These are phyloP conservation scores for Fusarium graminum DNA, from an alignment of 2,329 filamentous ascomycete species.

Conservation along the genomic window DNA sequence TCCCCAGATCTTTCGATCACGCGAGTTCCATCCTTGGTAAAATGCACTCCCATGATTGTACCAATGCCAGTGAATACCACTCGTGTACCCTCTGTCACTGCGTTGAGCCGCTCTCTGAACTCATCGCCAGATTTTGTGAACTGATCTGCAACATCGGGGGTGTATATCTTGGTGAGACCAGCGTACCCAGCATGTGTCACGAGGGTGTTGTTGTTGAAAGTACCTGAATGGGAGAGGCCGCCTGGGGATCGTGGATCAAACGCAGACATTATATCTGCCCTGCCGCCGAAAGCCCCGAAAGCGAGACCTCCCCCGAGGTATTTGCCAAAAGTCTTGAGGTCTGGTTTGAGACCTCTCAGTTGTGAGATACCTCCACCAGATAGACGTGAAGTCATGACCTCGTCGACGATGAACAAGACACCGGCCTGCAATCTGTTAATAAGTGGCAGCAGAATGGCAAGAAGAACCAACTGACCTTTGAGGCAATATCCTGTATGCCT, in stretches of 20 bases:
- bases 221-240: constrained; percentile 68
- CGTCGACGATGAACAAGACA: constrained; percentile 75
- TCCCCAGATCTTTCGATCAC: constrained; percentile 50
- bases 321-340: constrained; percentile 75
- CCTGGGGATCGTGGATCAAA: constrained; percentile 63
- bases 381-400: constrained; percentile 77
- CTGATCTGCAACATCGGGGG: constrained; percentile 49
- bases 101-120: constrained; percentile 50
- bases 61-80: constrained; percentile 57
- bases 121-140: constrained; percentile 53
- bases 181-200: constrained; percentile 68
- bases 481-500: constrained; percentile 62
- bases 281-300: constrained; percentile 76
- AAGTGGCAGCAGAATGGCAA: not conserved
- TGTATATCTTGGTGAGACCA: constrained; percentile 55
- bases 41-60: constrained; percentile 55
- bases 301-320: constrained; percentile 75
- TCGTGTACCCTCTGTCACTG: constrained; percentile 52
- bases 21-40: constrained; percentile 50
- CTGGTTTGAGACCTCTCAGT: constrained; percentile 62
- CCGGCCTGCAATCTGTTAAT: constrained; percentile 53
- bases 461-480: constrained; percentile 46
- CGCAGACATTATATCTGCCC: constrained; percentile 67
- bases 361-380: constrained; percentile 62
- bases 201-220: constrained; percentile 76